Evolutionary conservation across 345 rosid species (phyloP), one percentile per base, ranked within the genome.

Genomic region (Trapa incisa): DNA sequence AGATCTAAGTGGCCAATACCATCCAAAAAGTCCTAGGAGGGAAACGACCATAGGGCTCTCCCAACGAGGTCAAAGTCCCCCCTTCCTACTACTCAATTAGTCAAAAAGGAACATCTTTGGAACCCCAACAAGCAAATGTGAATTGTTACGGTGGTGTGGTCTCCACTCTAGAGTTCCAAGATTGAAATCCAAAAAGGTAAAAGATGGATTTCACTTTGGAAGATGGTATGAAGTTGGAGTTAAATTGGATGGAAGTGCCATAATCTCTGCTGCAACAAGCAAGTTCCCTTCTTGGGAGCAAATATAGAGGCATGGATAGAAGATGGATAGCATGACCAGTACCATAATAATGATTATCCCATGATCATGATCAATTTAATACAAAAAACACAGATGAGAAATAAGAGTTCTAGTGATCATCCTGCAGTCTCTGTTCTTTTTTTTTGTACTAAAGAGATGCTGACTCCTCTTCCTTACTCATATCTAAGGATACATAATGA

Each of bases 61-160:
- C 62, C 22, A n/a, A 67, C 70, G 70, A 67, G 70, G 70, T 67
- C 70, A 67, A 67, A 67, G 11, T 32, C 2, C 60, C 33, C 37
- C 63, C 15, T 29, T 15, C 33, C 1, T 10, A 10, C 15, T 7
- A 22, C 32, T 32, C 11, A 22, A 33, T 58, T 58, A 58, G 63
- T 58, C 63, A 58, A 58, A 41, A 58, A 58, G 63, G 12, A 58
- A 33, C 33, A 58, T 32, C 16, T 58, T 3, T 22, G 29, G 43
- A 54, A 54, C 22, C 9, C 33, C 39, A 11, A 65, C 11, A 22
- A 22, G 29, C 29, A 22, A 22, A 22, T 22, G 29, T 22, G 29
- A 22, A 22, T 22, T 22, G 29, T 22, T 22, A 22, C 29, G 29
- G 29, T 22, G 29, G 29, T 22, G 29, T 22, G 29, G 29, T 22